Evolutionary conservation across 495 filamentous ascomycete genomes (phyloP), one percentile per base, ranked within the genome.

Genomic region (Lasiosphaeriaceae sp.): DNA sequence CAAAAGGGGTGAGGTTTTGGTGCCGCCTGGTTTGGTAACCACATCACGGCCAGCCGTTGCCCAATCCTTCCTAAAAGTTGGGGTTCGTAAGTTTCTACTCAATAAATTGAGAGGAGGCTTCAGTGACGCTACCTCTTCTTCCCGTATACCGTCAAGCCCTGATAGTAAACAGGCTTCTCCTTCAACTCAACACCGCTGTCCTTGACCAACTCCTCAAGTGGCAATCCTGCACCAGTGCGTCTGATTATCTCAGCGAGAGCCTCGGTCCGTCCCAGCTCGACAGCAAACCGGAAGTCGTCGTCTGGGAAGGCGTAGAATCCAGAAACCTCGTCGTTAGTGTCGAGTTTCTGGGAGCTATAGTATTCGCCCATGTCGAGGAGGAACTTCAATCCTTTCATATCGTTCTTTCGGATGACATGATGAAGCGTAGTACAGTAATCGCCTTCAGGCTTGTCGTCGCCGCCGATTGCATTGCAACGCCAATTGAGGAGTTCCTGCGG

Each of bases 101-200:
- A 2, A 17, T n/a, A 22, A 6, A n/a, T 20, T 1, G 11, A 29
- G 9, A 2, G 2, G 2, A 26, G 24, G 11, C 0, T 19, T 2
- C 1, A 8, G 9, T 3, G 80, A 52, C 79, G 81, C 17, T 76
- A 73, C 49, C 84, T 80, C 77, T 90, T 31, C 26, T 31, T 31
- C 4, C 26, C 26, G 26, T 31, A 31, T 11, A 92, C 83, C 9
- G 78, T 86, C 47, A 90, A 66, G 0, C 88, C 88, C 60, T 86
- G 86, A 60, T 92, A 90, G 64, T 83, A 88, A 14, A 74, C 75
- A 2, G 85, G 81, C 64, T 86, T 86, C 54, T 82, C 77, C 48
- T 77, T 68, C 46, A 83, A 59, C 61, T 82, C 76, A 2, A 83
- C 65, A 1, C 86, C 86, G 24, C 74, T 83, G 9, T 79, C 73